Evolutionary conservation across 1,139 yeast species (phyloP).

Genomic region (Arxiozyma bovina): DNA sequence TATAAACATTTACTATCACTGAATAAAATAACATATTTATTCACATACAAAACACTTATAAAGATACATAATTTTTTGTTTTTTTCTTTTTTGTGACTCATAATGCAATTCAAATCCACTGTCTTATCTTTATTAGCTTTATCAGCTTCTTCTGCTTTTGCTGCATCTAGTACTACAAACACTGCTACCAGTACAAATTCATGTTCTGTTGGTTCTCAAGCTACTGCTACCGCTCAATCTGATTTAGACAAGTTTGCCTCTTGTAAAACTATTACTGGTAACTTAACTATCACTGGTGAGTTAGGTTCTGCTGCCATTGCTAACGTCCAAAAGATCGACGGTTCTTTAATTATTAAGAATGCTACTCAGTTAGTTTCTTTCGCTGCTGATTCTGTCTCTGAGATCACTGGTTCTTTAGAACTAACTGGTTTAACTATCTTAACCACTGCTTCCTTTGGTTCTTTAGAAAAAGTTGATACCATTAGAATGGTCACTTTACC

Average conservation of each 20-base stretch:
- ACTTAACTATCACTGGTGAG: conserved; percentile 58
- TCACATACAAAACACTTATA: background rate
- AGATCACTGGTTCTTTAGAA: conserved; percentile 62
- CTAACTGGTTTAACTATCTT: conserved; percentile 61
- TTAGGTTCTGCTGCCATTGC: conserved; percentile 50
- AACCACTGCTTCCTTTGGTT: conserved; percentile 63
- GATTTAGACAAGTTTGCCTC: conserved; percentile 66
- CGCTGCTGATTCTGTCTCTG: conserved; percentile 69
- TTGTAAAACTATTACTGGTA: conserved; percentile 79
- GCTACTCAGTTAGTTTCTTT: conserved; percentile 55
- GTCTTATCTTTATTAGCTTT: conserved; percentile 25
- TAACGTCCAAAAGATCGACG: conserved; percentile 62
- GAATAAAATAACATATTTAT: too few relatives aligned
- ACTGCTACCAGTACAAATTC: conserved; percentile 30
- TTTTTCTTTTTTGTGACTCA: background rate
- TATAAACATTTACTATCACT: too few relatives aligned
- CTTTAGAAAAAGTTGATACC: conserved; percentile 73
- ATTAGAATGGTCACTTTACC: conserved; percentile 78
- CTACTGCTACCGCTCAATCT: conserved; percentile 69
- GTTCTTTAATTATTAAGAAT: conserved; percentile 60
- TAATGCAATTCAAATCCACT: conserved; percentile 43
- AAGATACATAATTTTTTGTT: background rate
- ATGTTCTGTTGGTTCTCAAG: conserved; percentile 40
- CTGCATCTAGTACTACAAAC: conserved; percentile 19
- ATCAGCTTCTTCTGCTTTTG: conserved; percentile 34